These are phyloP conservation scores for Podospora bellae-mahoneyi DNA, from an alignment of 495 filamentous ascomycete genomes.

Conservation along the genomic window DNA sequence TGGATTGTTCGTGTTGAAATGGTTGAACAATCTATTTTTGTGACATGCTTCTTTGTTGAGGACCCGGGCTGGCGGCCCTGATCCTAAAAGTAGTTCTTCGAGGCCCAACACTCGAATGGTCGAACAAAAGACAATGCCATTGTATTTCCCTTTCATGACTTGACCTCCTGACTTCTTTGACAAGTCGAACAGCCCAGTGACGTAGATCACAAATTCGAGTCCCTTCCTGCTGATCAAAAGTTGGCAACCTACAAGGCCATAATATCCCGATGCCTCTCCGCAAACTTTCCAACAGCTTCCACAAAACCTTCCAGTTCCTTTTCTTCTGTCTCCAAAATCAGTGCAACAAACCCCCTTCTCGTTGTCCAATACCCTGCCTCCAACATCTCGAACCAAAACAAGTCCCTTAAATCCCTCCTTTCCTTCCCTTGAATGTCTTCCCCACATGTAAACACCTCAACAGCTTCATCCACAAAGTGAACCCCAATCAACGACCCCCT, in stretches of 20 bases:
- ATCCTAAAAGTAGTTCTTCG: no score
- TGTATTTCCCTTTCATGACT: no score
- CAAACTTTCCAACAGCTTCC: constrained; percentile 28
- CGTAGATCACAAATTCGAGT: no score
- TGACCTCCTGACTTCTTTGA: no score
- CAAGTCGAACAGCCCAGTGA: no score
- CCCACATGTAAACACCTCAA: constrained; percentile 23
- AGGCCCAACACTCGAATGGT: no score
- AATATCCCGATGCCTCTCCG: constrained; percentile 22
- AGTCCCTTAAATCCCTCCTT: constrained; percentile 36
- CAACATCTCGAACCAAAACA: constrained; percentile 52
- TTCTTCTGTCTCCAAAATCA: constrained; percentile 42
- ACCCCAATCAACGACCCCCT: constrained; percentile 44
- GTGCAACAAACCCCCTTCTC: constrained; percentile 40
- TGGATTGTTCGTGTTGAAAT: no score
- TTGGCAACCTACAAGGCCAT: constrained; percentile 12
- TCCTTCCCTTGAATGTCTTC: constrained; percentile 28
- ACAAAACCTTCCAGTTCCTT: constrained; percentile 44
- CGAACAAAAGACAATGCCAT: no score
- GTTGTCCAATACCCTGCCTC: constrained; percentile 48
- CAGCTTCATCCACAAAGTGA: constrained; percentile 35
- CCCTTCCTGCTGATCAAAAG: not conserved
- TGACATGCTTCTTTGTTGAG: no score
- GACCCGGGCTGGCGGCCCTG: no score
- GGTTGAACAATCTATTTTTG: no score